Evolutionary conservation across 2,329 filamentous ascomycete genomes (phyloP).

Genomic region (Epichloe sylvatica): DNA sequence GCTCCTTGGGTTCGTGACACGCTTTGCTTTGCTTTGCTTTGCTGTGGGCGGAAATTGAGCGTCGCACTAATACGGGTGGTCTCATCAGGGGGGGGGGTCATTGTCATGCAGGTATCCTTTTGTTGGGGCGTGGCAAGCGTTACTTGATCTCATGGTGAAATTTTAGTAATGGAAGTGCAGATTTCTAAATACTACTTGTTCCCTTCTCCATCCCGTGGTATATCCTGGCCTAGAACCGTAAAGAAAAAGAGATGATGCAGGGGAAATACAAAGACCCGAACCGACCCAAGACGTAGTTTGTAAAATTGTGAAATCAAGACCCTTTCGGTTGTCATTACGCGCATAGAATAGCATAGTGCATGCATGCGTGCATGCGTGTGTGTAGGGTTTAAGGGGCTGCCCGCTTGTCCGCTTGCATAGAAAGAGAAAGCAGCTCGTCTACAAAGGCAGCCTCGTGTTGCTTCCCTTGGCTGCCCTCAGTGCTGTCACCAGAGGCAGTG

Average conservation of each 20-base stretch:
- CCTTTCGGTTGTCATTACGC: no score
- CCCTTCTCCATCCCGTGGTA: not conserved
- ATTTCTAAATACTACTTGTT: not conserved
- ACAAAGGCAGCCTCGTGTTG: constrained; percentile 8
- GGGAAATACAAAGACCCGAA: no score
- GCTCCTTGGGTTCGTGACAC: no score
- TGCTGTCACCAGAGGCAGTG: constrained; percentile 6
- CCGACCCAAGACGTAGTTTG: no score
- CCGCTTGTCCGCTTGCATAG: constrained; percentile 9
- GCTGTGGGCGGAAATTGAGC: not conserved
- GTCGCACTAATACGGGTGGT: not conserved
- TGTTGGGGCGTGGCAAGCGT: not conserved
- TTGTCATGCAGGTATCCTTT: not conserved
- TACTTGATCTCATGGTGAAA: no score
- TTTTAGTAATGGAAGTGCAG: no score
- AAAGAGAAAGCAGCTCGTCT: constrained; percentile 10
- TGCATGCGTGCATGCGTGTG: no score
- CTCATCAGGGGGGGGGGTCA: no score
- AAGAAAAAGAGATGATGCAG: not conserved
- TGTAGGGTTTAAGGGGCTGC: not conserved
- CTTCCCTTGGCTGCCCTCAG: not conserved
- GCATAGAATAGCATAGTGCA: no score
- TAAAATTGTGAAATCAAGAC: no score
- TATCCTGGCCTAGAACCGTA: not conserved
- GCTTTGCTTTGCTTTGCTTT: no score